Conservation (phyloP, 2,329 filamentous ascomycete genomes). For the Didymella segeticola region DNA sequence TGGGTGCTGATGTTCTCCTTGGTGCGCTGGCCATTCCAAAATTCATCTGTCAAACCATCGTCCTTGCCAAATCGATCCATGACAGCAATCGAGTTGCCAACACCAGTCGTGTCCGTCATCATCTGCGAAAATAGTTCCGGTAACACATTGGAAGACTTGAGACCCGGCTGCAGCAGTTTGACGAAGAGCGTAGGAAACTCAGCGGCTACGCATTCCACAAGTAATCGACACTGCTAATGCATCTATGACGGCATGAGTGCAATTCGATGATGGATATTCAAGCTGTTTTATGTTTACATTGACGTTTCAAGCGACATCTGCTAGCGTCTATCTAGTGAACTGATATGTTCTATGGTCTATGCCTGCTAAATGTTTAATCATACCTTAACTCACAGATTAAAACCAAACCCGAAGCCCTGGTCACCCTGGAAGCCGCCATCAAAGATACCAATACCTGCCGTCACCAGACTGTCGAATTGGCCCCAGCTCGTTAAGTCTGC, state of each 20-base stretch:
- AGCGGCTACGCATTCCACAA: background rate
- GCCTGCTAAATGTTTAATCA: too few relatives aligned
- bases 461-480: constrained; percentile 48
- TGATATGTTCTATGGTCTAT: background rate
- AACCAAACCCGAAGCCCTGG: constrained; percentile 29
- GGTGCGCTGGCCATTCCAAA: background rate
- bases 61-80: background rate
- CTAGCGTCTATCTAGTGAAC: too few relatives aligned
- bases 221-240: background rate
- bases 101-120: background rate
- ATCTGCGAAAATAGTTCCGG: background rate
- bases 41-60: background rate
- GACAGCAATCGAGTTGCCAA: background rate
- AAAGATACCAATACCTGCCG: constrained; percentile 42
- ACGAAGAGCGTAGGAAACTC: background rate
- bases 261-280: background rate
- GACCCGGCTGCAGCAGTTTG: background rate
- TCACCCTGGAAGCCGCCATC: constrained; percentile 38
- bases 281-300: background rate
- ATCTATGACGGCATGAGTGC: background rate
- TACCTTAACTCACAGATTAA: constrained; percentile 16
- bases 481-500: constrained; percentile 48
- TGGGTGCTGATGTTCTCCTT: constrained; percentile 1
- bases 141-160: background rate
- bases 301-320: too few relatives aligned